These are phyloP conservation scores for Gamsiella multidivaricata DNA, from an alignment of 192 early-diverging fungal genomes.

Conservation along the genomic window DNA sequence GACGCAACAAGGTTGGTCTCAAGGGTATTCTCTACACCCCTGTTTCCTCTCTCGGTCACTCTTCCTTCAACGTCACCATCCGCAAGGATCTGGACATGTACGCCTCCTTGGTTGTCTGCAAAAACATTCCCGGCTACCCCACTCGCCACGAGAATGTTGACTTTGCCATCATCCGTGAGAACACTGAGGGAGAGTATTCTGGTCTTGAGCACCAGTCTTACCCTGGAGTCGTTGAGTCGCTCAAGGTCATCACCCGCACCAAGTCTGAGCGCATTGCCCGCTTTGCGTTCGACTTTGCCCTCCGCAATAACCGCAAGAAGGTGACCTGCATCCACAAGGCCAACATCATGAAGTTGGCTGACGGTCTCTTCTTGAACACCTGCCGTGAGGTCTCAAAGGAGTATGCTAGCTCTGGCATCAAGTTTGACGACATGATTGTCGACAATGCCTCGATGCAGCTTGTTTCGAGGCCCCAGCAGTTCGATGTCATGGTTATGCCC, in stretches of 20 bases:
- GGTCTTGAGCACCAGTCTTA: conserved; percentile 98
- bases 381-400: conserved; percentile 96
- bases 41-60: conserved; percentile 84
- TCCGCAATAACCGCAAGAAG: conserved; percentile 97
- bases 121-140: conserved; percentile 88
- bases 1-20: conserved; percentile 95
- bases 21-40: conserved; percentile 97
- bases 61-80: conserved; percentile 96
- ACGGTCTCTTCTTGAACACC: conserved; percentile 97
- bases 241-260: conserved; percentile 96
- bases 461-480: conserved; percentile 96
- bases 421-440: conserved; percentile 99
- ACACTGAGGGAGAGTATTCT: conserved; percentile 99
- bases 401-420: conserved; percentile 88
- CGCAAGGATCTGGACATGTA: conserved; percentile 99
- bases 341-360: conserved; percentile 99
- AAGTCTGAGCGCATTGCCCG: conserved; percentile 99
- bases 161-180: conserved; percentile 99
- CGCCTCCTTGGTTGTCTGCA: conserved; percentile 92
- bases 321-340: conserved; percentile 99
- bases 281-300: conserved; percentile 98
- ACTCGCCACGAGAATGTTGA: conserved; percentile 94
- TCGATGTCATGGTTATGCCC: conserved; percentile 99
- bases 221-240: conserved; percentile 97
- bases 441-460: conserved; percentile 99